Conservation (phyloP, 805 yeast genomes). For the Candida germanica region DNA sequence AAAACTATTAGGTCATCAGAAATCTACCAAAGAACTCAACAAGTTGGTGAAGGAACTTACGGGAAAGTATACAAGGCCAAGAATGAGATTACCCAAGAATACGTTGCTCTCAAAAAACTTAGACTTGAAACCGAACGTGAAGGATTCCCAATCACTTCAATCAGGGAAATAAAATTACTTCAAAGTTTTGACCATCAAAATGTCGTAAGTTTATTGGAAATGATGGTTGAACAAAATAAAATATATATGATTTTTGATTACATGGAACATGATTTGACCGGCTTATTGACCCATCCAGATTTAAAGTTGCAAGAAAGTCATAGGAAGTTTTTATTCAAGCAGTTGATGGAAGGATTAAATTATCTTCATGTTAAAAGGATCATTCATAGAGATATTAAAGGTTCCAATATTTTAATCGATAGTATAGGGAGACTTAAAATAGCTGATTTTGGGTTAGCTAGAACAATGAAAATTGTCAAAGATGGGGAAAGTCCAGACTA, state of each 20-base stretch:
- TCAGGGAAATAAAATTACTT: constrained; percentile 81
- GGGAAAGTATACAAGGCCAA: constrained; percentile 92
- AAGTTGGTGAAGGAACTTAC: constrained; percentile 99
- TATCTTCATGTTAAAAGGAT: constrained; percentile 67
- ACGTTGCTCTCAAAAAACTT: constrained; percentile 84
- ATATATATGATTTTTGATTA: constrained; percentile 92
- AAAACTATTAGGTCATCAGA: constrained; percentile 28
- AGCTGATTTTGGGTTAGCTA: constrained; percentile 81
- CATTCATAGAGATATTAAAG: constrained; percentile 79
- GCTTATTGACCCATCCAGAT: constrained; percentile 74
- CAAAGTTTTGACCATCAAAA: constrained; percentile 82
- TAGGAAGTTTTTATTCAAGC: constrained; percentile 63
- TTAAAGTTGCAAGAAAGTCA: constrained; percentile 60
- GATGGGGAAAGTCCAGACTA: constrained; percentile 66
- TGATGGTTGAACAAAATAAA: constrained; percentile 76
- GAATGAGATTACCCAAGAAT: constrained; percentile 61
- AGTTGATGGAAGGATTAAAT: constrained; percentile 63
- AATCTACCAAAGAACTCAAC: constrained; percentile 67
- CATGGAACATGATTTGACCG: constrained; percentile 90
- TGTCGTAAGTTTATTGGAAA: constrained; percentile 78
- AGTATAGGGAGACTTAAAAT: constrained; percentile 62
- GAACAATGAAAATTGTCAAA: constrained; percentile 62
- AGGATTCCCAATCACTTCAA: constrained; percentile 94
- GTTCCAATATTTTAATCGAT: constrained; percentile 70
- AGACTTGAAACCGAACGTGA: constrained; percentile 86